Base-by-base conservation (phyloP, 495 filamentous ascomycete species). In the Lasiosphaeria hispida region DNA sequence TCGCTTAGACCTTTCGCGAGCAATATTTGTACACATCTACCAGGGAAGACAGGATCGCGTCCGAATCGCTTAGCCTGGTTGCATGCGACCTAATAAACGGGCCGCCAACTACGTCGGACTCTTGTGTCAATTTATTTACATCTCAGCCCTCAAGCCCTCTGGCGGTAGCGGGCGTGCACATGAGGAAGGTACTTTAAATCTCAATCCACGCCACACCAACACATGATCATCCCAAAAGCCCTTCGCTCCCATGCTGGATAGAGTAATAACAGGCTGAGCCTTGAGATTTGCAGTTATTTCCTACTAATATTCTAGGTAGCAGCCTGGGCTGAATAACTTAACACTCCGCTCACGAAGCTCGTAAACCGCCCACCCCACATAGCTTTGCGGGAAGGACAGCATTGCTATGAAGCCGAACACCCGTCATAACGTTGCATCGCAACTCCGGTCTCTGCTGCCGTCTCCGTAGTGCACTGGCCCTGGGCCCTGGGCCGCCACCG, bases 361-460 rank as follows among this genome's bases (percentile, higher is more conserved):
- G 23, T 30, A 30, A 30, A 30, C 23, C 23, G 5, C 23, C 23
- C 23, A 5, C 23, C 23, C 5, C 23, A 30, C 23, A 30, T n/a
- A n/a, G n/a, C 23, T 33, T 49, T 19, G 33, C 47, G 47, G 47
- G 35, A 49, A 49, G n/a, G 47, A 49, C 47, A 35, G 47, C 47
- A 7, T n/a, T 36, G 33, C 13, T 34, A 34, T 14, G 15, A 52
- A 52, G 49, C 49, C 49, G 49, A 52, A 52, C 49, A 43, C 52
- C 34, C 52, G 52, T 43, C 40, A 44, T 54, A 15, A 36, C 38
- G 53, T 57, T 14, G 43, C 44, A 57, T 48, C 53, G 43, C 33
- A 34, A 23, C 33, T 4, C 42, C 13, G n/a, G 14, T 52, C 40
- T 34, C 30, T 40, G 49, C 40, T 52, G 49, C 15, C 39, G 49